Conservation (phyloP, 208 protist species). For the Plasmodiophora brassicae region DNA sequence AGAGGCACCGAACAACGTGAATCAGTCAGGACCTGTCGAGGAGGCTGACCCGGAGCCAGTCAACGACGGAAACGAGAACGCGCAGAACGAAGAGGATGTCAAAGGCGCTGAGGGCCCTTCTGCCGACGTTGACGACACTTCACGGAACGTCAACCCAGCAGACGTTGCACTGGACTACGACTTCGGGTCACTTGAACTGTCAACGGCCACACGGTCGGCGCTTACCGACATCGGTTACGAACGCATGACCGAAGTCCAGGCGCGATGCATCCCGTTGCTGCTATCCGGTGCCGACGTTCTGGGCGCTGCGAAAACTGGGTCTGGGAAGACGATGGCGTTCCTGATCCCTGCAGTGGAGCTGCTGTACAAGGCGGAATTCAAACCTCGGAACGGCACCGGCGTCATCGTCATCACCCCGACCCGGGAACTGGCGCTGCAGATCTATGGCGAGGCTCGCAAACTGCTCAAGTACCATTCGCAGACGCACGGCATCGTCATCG, state of each 20-base stretch:
- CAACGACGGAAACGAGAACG: too few species aligned
- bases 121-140: too few species aligned
- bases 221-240: neutral
- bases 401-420: slow-evolving; percentile 95
- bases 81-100: too few species aligned
- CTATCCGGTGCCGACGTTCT: slow-evolving; percentile 18
- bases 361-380: slow-evolving; percentile 69
- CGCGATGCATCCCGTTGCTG: slow-evolving; percentile 26
- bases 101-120: too few species aligned
- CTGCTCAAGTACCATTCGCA: slow-evolving; percentile 74
- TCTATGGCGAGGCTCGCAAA: slow-evolving; percentile 72
- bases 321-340: slow-evolving; percentile 89
- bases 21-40: too few species aligned
- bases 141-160: too few species aligned
- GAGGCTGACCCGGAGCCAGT: too few species aligned
- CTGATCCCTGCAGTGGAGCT: slow-evolving; percentile 96
- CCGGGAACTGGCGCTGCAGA: slow-evolving; percentile 94
- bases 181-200: neutral
- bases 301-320: slow-evolving; percentile 47
- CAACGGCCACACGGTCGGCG: neutral
- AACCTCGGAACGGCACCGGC: slow-evolving; percentile 87
- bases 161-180: neutral
- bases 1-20: too few species aligned
- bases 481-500: slow-evolving; percentile 76
- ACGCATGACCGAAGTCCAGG: slow-evolving; percentile 24